Conservation (phyloP, 2,329 filamentous ascomycete genomes). For the Trichoderma citrinoviride region DNA sequence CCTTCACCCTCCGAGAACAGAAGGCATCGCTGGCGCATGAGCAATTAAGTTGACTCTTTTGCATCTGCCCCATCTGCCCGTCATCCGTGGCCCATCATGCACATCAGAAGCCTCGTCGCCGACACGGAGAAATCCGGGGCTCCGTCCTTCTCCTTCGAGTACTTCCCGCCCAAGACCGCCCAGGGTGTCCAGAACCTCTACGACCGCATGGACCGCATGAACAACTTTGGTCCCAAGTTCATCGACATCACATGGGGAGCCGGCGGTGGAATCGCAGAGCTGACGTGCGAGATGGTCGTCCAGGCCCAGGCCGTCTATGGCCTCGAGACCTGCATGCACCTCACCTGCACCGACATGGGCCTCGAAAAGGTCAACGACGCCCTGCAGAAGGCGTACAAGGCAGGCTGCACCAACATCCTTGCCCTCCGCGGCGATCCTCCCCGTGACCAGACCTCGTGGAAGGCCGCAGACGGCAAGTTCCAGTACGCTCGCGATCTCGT, state of each 20-base stretch:
- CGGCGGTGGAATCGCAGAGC: conserved; percentile 81
- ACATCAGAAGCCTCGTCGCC: conserved; percentile 87
- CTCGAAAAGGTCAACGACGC: conserved; percentile 87
- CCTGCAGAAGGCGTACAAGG: conserved; percentile 82
- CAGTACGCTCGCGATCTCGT: conserved; percentile 90
- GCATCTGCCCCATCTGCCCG: not conserved
- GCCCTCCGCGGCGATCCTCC: conserved; percentile 92
- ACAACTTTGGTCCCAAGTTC: conserved; percentile 87
- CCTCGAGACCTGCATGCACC: conserved; percentile 97
- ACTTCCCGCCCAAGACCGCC: conserved; percentile 96
- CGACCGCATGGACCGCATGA: conserved; percentile 99
- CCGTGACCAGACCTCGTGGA: conserved; percentile 91
- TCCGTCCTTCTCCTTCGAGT: conserved; percentile 97
- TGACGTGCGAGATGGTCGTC: conserved; percentile 97
- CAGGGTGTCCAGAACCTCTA: conserved; percentile 99
- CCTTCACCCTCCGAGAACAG: not conserved
- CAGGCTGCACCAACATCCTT: conserved; percentile 95
- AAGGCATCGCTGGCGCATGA: not conserved
- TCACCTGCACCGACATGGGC: conserved; percentile 98
- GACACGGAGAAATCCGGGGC: conserved; percentile 75
- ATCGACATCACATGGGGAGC: conserved; percentile 99
- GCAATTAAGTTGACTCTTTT: not conserved
- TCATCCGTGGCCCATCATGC: conserved; percentile 63
- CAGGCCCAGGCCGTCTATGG: conserved; percentile 94
- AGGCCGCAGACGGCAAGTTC: conserved; percentile 81